phyloP scores from a whole-genome alignment of 768 basidiomycete species.

The Naematelia encephala region DNA sequence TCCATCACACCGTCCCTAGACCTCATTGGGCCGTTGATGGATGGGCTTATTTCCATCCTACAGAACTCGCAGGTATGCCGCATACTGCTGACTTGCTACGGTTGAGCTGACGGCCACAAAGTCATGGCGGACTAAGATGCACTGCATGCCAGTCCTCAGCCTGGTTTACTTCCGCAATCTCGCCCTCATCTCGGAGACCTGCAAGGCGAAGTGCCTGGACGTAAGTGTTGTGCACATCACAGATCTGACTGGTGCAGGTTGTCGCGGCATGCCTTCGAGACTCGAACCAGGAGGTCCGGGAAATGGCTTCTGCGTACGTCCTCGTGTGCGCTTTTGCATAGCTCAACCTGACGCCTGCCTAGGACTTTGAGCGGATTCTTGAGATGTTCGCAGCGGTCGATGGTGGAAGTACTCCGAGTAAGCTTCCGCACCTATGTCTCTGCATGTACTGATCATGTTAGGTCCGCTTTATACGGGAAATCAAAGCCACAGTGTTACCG shows the following conservation, averaged over 20 bases:
- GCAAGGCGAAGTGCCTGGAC: constrained; percentile 71
- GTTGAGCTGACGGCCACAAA: constrained; percentile 43
- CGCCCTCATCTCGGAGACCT: constrained; percentile 65
- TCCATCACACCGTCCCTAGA: constrained; percentile 69
- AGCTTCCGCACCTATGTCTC: constrained; percentile 8
- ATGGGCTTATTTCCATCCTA: constrained; percentile 71
- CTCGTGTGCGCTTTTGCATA: constrained; percentile 25
- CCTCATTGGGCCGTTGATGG: constrained; percentile 67
- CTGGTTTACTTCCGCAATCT: constrained; percentile 90
- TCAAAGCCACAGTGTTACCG: constrained; percentile 64
- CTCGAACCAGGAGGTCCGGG: constrained; percentile 88
- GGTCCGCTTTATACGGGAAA: constrained; percentile 76
- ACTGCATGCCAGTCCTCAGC: constrained; percentile 80
- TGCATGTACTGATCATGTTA: constrained; percentile 41
- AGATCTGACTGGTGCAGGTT: constrained; percentile 55
- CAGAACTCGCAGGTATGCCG: constrained; percentile 68
- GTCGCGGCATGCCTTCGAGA: constrained; percentile 78
- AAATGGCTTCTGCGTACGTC: constrained; percentile 71
- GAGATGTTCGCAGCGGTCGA: constrained; percentile 83
- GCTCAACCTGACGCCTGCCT: neutral
- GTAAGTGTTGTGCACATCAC: constrained; percentile 49
- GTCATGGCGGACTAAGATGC: constrained; percentile 88
- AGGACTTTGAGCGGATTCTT: constrained; percentile 75
- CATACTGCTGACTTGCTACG: constrained; percentile 6
- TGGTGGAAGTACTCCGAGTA: constrained; percentile 79